Base-by-base conservation (phyloP, 108 stramenopile species). In the Craspedostauros australis region DNA sequence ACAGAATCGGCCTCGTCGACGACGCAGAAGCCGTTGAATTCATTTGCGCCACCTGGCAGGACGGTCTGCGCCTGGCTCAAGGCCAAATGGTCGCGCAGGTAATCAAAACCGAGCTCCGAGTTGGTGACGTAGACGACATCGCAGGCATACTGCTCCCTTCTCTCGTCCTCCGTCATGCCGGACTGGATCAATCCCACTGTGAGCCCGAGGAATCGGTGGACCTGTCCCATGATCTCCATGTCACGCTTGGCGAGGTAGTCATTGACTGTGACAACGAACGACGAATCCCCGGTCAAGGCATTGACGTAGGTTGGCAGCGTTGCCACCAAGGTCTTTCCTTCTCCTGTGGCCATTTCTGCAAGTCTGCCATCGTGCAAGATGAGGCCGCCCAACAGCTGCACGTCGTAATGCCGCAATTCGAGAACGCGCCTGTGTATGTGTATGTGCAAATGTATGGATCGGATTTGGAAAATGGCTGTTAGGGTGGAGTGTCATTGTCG, bases 1-100 rank as follows among this genome's bases (percentile, higher is more conserved):
- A 97, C 95, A 9, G 88, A 91, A 61, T 97, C 96, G 2, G 95
- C 94, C 60, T 97, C 96, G 68, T 97, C 96, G 23, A 97, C 96
- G 1, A 97, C 75, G 40, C 91, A 90, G 63, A 94, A 97, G 27
- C 84, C 82, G 49, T 82, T 68, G 51, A 86, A 86, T 57, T 83
- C 84, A 33, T 76, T 76, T 23, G 56, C 71, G 26, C 81, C 68
- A 4, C 57, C 72, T 9, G 86, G 85, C 48, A 93, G 59, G 5
- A 93, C 91, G 0, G 86, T 88, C 60, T 89, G 87, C 29, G 73
- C 81, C 4, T 84, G 84, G 29, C 73, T 66, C 25, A 86, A 49
- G 0, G 82, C 81, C 59, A 94, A 64, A 57, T 95, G 93, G 71
- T 94, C 89, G 9, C 96, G 54, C 31, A 97, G 60, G 59, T 93